Conservation (phyloP, 805 yeast species). For the Middelhovenomyces tepae region DNA sequence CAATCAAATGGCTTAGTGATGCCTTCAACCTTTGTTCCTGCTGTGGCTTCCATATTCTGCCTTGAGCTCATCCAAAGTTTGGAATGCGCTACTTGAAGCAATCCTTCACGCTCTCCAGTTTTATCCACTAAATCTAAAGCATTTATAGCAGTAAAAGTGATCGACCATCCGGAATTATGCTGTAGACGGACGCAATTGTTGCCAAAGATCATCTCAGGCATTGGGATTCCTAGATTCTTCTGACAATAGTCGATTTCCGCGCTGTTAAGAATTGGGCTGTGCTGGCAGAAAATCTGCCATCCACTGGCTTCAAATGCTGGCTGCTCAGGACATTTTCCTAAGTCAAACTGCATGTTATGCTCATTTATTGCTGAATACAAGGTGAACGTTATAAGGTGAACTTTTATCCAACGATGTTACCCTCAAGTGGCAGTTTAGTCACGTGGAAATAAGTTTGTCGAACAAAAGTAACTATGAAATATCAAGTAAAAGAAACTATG, state of each 20-base stretch:
- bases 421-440: too few relatives aligned
- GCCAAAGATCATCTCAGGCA: slow-evolving; percentile 98
- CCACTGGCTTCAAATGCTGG: slow-evolving; percentile 63
- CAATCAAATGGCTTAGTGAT: slow-evolving; percentile 85
- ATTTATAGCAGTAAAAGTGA: slow-evolving; percentile 68
- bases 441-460: too few relatives aligned
- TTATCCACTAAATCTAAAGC: slow-evolving; percentile 57
- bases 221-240: slow-evolving; percentile 56
- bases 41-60: slow-evolving; percentile 18
- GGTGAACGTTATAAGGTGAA: too few relatives aligned
- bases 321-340: too few relatives aligned
- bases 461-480: too few relatives aligned
- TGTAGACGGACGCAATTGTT: slow-evolving; percentile 55
- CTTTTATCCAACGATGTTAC: too few relatives aligned
- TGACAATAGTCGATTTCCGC: slow-evolving; percentile 64
- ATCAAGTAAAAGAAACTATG: too few relatives aligned
- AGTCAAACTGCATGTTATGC: too few relatives aligned
- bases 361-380: too few relatives aligned
- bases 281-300: slow-evolving; percentile 68
- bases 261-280: slow-evolving; percentile 70
- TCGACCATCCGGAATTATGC: slow-evolving; percentile 35
- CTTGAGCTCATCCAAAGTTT: slow-evolving; percentile 58
- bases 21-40: slow-evolving; percentile 39
- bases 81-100: slow-evolving; percentile 74
- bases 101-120: slow-evolving; percentile 37